Percentiles rank a stretch among this genome's conserved stretches.
These are phyloP conservation scores for Carex sylvatica DNA, from an alignment of 202 grass and related monocot genomes.

Conservation along the genomic window DNA sequence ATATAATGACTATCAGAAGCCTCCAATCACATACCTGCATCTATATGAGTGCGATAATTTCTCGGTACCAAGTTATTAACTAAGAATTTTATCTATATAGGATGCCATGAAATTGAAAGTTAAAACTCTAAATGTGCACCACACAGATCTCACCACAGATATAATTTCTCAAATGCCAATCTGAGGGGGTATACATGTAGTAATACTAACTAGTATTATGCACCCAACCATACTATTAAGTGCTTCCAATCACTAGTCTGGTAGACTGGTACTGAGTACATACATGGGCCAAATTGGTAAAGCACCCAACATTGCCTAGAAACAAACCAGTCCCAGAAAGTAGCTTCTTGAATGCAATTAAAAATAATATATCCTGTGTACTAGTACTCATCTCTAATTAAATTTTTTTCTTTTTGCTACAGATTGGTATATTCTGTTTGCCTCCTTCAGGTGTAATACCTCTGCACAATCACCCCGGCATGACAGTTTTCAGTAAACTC, in stretches of 20 bases:
- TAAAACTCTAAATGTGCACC: neutral
- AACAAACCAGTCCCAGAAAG: neutral
- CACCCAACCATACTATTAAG: neutral
- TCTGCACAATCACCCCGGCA: conserved; percentile 80
- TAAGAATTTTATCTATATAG: neutral
- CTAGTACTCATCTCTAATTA: neutral
- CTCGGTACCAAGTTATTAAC: conserved; percentile 34
- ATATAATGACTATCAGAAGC: neutral
- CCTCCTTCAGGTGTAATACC: conserved; percentile 64
- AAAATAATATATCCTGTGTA: neutral
- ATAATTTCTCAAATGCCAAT: neutral
- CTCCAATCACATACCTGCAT: conserved; percentile 40
- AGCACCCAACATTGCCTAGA: neutral
- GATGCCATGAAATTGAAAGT: neutral
- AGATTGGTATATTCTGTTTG: conserved; percentile 79
- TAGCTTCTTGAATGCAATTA: neutral
- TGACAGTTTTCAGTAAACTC: conserved; percentile 89
- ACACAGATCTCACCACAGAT: neutral
- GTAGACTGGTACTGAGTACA: neutral
- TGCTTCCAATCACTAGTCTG: neutral
- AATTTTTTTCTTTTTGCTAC: neutral
- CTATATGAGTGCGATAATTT: conserved; percentile 55
- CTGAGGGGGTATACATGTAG: neutral
- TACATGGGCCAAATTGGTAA: neutral
- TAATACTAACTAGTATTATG: neutral